Percentiles rank a stretch among this genome's conserved stretches.
These are phyloP conservation scores for Spatholobus suberectus DNA, from an alignment of 306 rosid species.

Conservation along the genomic window DNA sequence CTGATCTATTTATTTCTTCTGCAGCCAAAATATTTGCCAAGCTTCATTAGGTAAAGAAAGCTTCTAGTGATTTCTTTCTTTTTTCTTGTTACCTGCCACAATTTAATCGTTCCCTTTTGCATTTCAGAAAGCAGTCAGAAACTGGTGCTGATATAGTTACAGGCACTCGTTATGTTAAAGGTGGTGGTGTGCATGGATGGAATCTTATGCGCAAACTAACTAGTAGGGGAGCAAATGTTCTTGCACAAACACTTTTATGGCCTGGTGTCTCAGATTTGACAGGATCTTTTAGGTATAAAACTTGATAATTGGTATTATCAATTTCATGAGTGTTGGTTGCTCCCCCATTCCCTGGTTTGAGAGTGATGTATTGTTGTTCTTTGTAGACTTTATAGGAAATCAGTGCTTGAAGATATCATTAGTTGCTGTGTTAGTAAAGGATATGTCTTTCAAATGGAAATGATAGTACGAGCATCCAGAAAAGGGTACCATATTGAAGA, in stretches of 20 bases:
- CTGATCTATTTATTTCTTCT: slow-evolving; percentile 42
- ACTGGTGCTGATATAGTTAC: slow-evolving; percentile 92
- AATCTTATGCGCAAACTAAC: slow-evolving; percentile 98
- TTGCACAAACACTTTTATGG: slow-evolving; percentile 94
- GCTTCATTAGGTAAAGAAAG: slow-evolving; percentile 73
- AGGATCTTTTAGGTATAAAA: slow-evolving; percentile 84
- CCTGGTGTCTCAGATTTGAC: slow-evolving; percentile 99
- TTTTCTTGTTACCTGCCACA: slow-evolving; percentile 5
- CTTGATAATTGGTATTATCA: slow-evolving; percentile 33
- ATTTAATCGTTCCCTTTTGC: slow-evolving; percentile 4
- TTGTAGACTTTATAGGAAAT: slow-evolving; percentile 83
- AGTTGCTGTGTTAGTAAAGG: slow-evolving; percentile 94
- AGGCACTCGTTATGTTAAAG: slow-evolving; percentile 94
- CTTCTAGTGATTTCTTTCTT: slow-evolving; percentile 5
- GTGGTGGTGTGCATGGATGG: slow-evolving; percentile 99
- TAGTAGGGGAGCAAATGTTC: slow-evolving; percentile 99
- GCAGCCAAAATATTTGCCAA: slow-evolving; percentile 96
- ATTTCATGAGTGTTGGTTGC: slow-evolving; percentile 34
- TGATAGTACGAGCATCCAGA: slow-evolving; percentile 97
- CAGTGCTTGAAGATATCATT: slow-evolving; percentile 92
- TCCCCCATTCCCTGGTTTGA: slow-evolving; percentile 31
- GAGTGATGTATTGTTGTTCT: slow-evolving; percentile 35
- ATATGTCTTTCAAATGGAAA: slow-evolving; percentile 98
- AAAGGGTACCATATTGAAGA: slow-evolving; percentile 90
- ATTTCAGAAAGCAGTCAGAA: slow-evolving; percentile 71